A percentile compares a stretch with the other conserved stretches of the same genome.
These are phyloP conservation scores for Aeschynomene evenia DNA, from an alignment of 306 rosid genomes.

Conservation along the genomic window DNA sequence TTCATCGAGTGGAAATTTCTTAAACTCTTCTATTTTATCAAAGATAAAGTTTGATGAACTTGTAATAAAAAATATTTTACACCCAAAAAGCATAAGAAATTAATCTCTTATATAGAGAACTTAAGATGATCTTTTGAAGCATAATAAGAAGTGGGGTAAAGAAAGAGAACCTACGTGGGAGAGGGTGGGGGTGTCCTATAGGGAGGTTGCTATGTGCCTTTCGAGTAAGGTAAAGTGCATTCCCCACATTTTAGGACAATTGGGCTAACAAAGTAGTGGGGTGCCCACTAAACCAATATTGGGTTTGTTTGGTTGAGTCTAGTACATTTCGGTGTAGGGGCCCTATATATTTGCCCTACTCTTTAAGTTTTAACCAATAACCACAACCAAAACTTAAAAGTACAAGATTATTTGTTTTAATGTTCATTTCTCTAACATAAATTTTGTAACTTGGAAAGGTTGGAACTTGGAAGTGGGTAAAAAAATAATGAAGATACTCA, in stretches of 20 bases:
- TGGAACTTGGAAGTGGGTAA: background rate
- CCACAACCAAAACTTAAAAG: too few relatives aligned
- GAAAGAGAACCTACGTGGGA: background rate
- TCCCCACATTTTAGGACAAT: conserved; percentile 12
- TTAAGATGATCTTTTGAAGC: background rate
- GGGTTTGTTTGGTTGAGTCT: background rate
- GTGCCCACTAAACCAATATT: conserved; percentile 21
- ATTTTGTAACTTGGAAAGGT: background rate
- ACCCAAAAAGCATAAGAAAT: too few relatives aligned
- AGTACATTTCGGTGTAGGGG: background rate
- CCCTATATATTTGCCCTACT: background rate
- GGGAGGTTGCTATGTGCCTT: conserved; percentile 12
- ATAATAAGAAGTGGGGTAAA: background rate
- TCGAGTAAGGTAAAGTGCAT: conserved; percentile 1
- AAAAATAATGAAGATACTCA: background rate
- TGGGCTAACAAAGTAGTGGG: conserved; percentile 10
- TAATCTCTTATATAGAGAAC: too few relatives aligned
- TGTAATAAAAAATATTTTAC: too few relatives aligned
- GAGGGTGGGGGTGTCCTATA: background rate
- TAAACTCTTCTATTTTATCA: background rate
- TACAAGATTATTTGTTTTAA: too few relatives aligned
- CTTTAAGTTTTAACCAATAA: background rate
- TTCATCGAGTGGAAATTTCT: background rate
- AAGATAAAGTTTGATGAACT: too few relatives aligned
- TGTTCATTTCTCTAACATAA: background rate